Evolutionary conservation across 805 yeast genomes (phyloP), one percentile per base, ranked within the genome.

Genomic region (Yarrowia sp.): DNA sequence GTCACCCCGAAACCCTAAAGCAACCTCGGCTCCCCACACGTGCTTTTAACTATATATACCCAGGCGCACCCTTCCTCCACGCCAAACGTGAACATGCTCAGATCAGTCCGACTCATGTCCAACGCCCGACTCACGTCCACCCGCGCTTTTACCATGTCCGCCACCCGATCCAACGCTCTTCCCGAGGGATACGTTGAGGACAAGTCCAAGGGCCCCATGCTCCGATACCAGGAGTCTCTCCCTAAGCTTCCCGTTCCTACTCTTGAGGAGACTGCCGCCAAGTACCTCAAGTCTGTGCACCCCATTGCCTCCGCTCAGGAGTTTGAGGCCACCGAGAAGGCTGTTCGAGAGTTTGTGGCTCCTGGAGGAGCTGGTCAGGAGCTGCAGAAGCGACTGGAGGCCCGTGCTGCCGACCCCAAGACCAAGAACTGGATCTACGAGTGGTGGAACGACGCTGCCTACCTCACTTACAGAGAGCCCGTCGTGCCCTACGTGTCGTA

Each of bases 381-480:
- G 36, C 82, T 93, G 67, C 98, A 93, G 74, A 69, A 79, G 65
- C 82, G 92, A 67, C 81, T 93, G 63, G 72, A 75, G 41, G 78
- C 81, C 31, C 84, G 85, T 69, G 87, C 93, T 33, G 70, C 77
- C 35, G 81, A 76, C 62, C 83, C 84, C 67, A 77, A 72, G 64
- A 79, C 77, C 65, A 87, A 91, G 73, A 93, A 93, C 76, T 93
- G 99, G 99, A 81, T 93, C 71, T 84, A 89, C 53, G 87, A 84
- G 67, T 91, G 88, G 82, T 93, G 99, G 99, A 96, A 93, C 75
- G 88, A 89, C 71, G 90, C 89, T 70, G 96, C 97, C 18, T 93
- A 93, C 77, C 80, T 93, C 80, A 86, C 88, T 44, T 92, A 91
- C 78, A 83, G 95, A 69, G 98, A 91, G 76, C 96, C 98, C 0